Conservation (phyloP, 768 basidiomycete species). For the Russula dissimulans region DNA sequence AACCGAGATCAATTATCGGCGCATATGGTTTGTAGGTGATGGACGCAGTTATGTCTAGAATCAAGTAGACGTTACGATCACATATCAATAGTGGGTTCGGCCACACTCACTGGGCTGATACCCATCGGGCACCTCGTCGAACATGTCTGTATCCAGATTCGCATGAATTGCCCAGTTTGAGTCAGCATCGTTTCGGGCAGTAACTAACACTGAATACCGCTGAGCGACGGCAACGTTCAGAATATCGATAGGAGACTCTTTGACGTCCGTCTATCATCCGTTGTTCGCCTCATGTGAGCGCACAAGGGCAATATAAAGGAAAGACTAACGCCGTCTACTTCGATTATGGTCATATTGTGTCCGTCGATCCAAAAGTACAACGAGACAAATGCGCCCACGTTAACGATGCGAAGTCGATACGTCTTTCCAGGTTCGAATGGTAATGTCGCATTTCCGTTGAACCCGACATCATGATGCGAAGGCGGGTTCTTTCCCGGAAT, state of each 20-base stretch:
- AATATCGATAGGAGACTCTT: too few species aligned
- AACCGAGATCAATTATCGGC: too few species aligned
- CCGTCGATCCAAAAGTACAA: slow-evolving; percentile 90
- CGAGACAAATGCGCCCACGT: slow-evolving; percentile 62
- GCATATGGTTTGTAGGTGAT: too few species aligned
- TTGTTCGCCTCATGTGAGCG: background rate
- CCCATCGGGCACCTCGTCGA: slow-evolving; percentile 64
- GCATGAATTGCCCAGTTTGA: slow-evolving; percentile 86
- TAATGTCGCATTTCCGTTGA: slow-evolving; percentile 81
- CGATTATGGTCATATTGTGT: slow-evolving; percentile 76
- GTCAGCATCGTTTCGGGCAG: slow-evolving; percentile 54
- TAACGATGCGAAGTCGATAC: slow-evolving; percentile 82
- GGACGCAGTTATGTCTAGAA: too few species aligned
- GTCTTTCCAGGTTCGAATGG: slow-evolving; percentile 82
- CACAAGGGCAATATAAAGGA: background rate
- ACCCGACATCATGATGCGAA: slow-evolving; percentile 52
- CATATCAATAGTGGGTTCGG: too few species aligned
- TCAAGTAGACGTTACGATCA: too few species aligned
- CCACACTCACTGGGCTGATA: slow-evolving; percentile 60
- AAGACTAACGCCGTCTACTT: slow-evolving; percentile 66
- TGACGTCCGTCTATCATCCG: slow-evolving; percentile 33
- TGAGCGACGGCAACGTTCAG: too few species aligned
- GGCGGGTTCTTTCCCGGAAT: slow-evolving; percentile 38
- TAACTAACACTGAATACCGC: too few species aligned
- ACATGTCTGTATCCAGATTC: slow-evolving; percentile 87